phyloP scores from a whole-genome alignment of 2,329 filamentous ascomycete species.

The Aspergillus persii region DNA sequence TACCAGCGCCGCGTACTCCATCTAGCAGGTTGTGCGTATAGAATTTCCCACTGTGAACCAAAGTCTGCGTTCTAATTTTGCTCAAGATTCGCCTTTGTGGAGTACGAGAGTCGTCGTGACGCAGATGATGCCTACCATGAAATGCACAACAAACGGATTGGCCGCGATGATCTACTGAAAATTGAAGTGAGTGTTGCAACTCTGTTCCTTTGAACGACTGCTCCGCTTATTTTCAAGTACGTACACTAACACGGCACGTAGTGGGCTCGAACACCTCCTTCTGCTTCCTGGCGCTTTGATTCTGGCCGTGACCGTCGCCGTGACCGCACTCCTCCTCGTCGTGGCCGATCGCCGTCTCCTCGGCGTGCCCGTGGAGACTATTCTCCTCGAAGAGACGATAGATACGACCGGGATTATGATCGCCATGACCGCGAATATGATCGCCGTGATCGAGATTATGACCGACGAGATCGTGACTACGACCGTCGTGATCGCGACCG shows the following conservation, averaged over 20 bases:
- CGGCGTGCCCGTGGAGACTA: conserved; percentile 64
- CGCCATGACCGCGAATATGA: conserved; percentile 73
- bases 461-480: conserved; percentile 54
- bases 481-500: conserved; percentile 57
- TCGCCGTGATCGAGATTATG: conserved; percentile 67
- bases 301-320: conserved; percentile 71
- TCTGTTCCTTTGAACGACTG: neutral
- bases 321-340: conserved; percentile 74
- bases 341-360: conserved; percentile 61
- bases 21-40: conserved; percentile 86
- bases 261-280: conserved; percentile 98
- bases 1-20: conserved; percentile 90
- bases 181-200: conserved; percentile 74
- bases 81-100: conserved; percentile 87
- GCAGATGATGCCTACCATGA: conserved; percentile 99
- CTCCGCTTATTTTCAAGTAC: conserved; percentile 10
- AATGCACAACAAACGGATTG: conserved; percentile 99
- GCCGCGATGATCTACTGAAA: conserved; percentile 91
- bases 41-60: conserved; percentile 3
- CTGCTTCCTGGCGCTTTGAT: conserved; percentile 97
- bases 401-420: conserved; percentile 70
- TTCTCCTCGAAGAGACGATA: conserved; percentile 85
- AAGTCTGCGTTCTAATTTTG: conserved; percentile 30
- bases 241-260: conserved; percentile 39
- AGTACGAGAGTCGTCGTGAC: conserved; percentile 97